Evolutionary conservation across 139 green algal species (phyloP), one percentile per base, ranked within the genome.

Genomic region (Coccomyxa sp.): DNA sequence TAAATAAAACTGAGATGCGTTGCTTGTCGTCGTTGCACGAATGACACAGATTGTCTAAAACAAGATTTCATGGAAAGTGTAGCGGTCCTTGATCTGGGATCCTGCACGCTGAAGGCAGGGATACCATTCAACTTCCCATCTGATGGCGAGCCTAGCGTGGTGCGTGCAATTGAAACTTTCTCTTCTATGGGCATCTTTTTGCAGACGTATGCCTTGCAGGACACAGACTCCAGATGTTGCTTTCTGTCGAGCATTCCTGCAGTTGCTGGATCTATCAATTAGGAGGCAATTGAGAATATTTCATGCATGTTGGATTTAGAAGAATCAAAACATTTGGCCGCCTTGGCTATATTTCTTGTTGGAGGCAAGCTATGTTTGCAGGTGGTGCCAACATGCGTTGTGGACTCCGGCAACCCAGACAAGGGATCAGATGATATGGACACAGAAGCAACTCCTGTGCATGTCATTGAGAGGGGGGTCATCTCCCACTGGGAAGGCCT

Each of bases 31-130:
- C 38, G 38, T 51, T 7, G 7, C 38, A 51, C 38, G 7, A 51
- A 7, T 51, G 38, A 51, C 38, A 51, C 38, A 51, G 38, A 51
- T 3, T 51, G 66, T 9, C 66, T 9, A 45, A 18, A 27, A 27
- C 58, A 75, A 25, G 18, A 80, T 58, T 86, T 66, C 81, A 92
- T 87, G 32, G 88, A 90, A 4, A 91, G 79, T 67, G 66, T 88
- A 1, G 80, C 88, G 0, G 91, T 96, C 0, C 28, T 96, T 18
- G 92, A 96, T 63, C 85, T 88, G 60, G 93, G 93, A 81, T 91
- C 85, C 81, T 84, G 90, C 21, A 92, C 85, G 77, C 82, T 95
- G n/a, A 93, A 93, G 31, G 92, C 91, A 12, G 93, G 93, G 25
- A 88, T 89, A 66, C 84, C 88, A 0, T 81, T 81, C 81, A 87